Percentiles rank a stretch among this genome's conserved stretches.
These are phyloP conservation scores for Cladosporium sp. DNA, from an alignment of 2,329 filamentous ascomycete species.

Conservation along the genomic window DNA sequence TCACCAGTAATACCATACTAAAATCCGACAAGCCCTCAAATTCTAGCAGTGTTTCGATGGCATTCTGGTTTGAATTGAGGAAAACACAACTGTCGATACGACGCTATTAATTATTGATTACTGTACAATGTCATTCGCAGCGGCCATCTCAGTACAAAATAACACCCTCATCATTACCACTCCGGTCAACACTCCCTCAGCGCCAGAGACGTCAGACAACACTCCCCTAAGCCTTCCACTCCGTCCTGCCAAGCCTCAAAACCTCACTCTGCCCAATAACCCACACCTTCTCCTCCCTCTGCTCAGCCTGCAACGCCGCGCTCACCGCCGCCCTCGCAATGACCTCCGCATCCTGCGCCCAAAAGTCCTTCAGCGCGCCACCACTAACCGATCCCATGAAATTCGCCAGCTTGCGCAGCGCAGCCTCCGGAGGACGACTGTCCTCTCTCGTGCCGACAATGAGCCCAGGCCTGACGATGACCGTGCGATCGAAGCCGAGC, in stretches of 20 bases:
- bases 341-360: constrained; percentile 72
- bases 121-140: too few relatives aligned
- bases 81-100: too few relatives aligned
- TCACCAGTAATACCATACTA: too few relatives aligned
- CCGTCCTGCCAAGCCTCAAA: constrained; percentile 63
- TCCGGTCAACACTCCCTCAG: background rate
- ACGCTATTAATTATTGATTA: too few relatives aligned
- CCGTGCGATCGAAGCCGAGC: constrained; percentile 73
- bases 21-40: too few relatives aligned
- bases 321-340: constrained; percentile 68
- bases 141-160: background rate
- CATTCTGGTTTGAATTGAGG: too few relatives aligned
- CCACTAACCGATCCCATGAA: constrained; percentile 56
- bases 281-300: constrained; percentile 64
- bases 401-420: constrained; percentile 57
- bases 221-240: constrained; percentile 36
- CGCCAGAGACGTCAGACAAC: background rate
- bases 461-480: constrained; percentile 73
- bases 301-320: constrained; percentile 53
- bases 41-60: too few relatives aligned
- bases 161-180: background rate
- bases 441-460: constrained; percentile 70
- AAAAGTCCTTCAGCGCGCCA: constrained; percentile 58
- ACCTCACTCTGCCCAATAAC: constrained; percentile 62
- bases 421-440: constrained; percentile 57